phyloP scores from a whole-genome alignment of 2,329 filamentous ascomycete genomes.

The Colletotrichum karsti region DNA sequence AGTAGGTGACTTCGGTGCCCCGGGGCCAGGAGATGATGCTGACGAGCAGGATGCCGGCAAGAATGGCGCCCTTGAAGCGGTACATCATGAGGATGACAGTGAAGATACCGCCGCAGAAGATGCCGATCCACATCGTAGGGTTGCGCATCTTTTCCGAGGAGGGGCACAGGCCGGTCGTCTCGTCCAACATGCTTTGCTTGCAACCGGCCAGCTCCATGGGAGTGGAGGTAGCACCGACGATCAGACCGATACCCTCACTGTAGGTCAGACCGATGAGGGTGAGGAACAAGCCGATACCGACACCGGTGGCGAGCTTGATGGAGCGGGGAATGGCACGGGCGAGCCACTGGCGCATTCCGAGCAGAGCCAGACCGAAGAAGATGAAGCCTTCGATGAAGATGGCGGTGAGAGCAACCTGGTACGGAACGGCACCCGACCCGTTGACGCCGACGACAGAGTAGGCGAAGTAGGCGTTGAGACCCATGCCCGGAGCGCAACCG shows the following conservation, averaged over 20 bases:
- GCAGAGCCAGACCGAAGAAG: slow-evolving; percentile 80
- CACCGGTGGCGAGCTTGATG: slow-evolving; percentile 87
- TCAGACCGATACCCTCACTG: slow-evolving; percentile 81
- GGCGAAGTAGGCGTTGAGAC: slow-evolving; percentile 87
- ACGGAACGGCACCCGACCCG: slow-evolving; percentile 78
- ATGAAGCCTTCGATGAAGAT: slow-evolving; percentile 91
- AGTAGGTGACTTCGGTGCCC: slow-evolving; percentile 79
- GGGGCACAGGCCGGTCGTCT: slow-evolving; percentile 64
- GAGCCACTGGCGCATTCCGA: slow-evolving; percentile 88
- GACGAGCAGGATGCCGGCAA: slow-evolving; percentile 83
- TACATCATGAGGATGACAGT: slow-evolving; percentile 86
- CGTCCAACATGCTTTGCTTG: slow-evolving; percentile 35
- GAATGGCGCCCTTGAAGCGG: slow-evolving; percentile 86
- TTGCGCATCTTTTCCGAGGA: slow-evolving; percentile 78
- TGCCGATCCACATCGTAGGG: slow-evolving; percentile 86
- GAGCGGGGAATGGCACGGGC: slow-evolving; percentile 83
- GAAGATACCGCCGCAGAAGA: slow-evolving; percentile 85
- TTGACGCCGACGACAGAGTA: slow-evolving; percentile 79
- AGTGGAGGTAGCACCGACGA: slow-evolving; percentile 73
- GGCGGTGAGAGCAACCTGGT: slow-evolving; percentile 80
- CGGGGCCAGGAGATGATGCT: slow-evolving; percentile 91
- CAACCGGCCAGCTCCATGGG: slow-evolving; percentile 83
- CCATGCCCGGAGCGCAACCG: slow-evolving; percentile 53
- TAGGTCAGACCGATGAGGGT: slow-evolving; percentile 82
- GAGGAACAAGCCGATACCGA: slow-evolving; percentile 86